Evolutionary conservation across 2,329 filamentous ascomycete species (phyloP), one percentile per base, ranked within the genome.

Genomic region (Beauveria australis): DNA sequence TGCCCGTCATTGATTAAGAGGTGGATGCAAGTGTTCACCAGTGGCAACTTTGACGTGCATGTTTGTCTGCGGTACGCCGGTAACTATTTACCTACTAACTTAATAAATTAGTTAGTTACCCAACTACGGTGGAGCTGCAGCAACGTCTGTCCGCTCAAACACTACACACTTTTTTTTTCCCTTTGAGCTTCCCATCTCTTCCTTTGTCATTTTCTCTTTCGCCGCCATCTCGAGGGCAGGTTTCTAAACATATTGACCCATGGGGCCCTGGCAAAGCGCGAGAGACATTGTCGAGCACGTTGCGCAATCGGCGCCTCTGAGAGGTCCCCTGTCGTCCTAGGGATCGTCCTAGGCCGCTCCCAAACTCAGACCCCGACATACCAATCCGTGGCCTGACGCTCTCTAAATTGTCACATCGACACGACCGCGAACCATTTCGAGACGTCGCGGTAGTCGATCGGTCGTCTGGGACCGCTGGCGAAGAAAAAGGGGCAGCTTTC

Each of bases 221-320:
- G n/a, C 24, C 47, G 44, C 46, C 55, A 30, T 49, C 56, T 59
- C 40, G 40, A 59, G 37, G 19, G 24, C 46, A 8, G 22, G 9
- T 28, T 24, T 16, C 18, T 44, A 6, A 26, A 6, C 57, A 59
- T 53, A 59, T 28, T 40, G 26, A 5, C 3, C 30, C 28, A 49
- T 47, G 57, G 57, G 40, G 41, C 41, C 8, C 6, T 18, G 0
- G 37, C 41, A 28, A 19, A 47, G 9, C 28, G 19, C 19, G 12
- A 53, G 41, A 60, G 57, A 60, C 57, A 60, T 53, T 10, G 16
- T 53, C 49, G 30, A 53, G 49, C 57, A 60, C 57, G 57, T 60
- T 60, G 57, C 22, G 26, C 19, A 30, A 46, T 28, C 10, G 19
- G 19, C 40, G 49, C 40, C 19, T 52, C 49, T 60, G 49, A 60